phyloP scores from a whole-genome alignment of 495 filamentous ascomycete species.

The Lepidopterella palustris region DNA sequence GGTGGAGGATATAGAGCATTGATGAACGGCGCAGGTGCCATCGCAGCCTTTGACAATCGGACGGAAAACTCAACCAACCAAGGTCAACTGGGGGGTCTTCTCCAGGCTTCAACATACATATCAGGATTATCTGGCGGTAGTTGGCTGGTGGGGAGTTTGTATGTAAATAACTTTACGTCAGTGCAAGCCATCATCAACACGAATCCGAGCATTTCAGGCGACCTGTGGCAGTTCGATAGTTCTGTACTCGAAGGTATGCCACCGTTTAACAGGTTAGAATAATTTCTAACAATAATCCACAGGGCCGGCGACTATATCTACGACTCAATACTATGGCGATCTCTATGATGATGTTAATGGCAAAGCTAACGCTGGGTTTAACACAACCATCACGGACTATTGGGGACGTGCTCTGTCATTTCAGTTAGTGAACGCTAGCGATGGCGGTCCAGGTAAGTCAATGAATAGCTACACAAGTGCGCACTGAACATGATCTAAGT shows the following conservation, averaged over 20 bases:
- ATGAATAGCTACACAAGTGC: no score
- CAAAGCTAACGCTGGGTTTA: slow-evolving; percentile 66
- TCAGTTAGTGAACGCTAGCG: slow-evolving; percentile 71
- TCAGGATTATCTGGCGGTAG: slow-evolving; percentile 82
- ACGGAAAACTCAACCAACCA: slow-evolving; percentile 55
- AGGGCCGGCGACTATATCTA: slow-evolving; percentile 48
- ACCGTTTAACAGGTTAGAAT: background rate
- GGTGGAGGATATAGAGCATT: slow-evolving; percentile 80
- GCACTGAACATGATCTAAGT: background rate
- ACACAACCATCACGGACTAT: slow-evolving; percentile 83
- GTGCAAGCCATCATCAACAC: slow-evolving; percentile 54
- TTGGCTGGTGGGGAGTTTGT: slow-evolving; percentile 83
- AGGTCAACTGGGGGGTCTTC: slow-evolving; percentile 78
- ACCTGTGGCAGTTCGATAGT: slow-evolving; percentile 72
- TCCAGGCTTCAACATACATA: slow-evolving; percentile 81
- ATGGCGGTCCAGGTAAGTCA: slow-evolving; percentile 53
- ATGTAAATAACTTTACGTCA: slow-evolving; percentile 82
- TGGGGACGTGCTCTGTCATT: slow-evolving; percentile 78
- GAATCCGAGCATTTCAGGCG: slow-evolving; percentile 41
- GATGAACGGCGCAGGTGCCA: slow-evolving; percentile 76
- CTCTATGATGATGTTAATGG: slow-evolving; percentile 53
- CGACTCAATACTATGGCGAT: slow-evolving; percentile 60
- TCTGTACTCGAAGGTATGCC: slow-evolving; percentile 57
- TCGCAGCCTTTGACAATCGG: slow-evolving; percentile 78
- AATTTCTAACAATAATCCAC: slow-evolving; percentile 2